phyloP scores from a whole-genome alignment of 139 green algal genomes.

The Chlamydomonas sp. region DNA sequence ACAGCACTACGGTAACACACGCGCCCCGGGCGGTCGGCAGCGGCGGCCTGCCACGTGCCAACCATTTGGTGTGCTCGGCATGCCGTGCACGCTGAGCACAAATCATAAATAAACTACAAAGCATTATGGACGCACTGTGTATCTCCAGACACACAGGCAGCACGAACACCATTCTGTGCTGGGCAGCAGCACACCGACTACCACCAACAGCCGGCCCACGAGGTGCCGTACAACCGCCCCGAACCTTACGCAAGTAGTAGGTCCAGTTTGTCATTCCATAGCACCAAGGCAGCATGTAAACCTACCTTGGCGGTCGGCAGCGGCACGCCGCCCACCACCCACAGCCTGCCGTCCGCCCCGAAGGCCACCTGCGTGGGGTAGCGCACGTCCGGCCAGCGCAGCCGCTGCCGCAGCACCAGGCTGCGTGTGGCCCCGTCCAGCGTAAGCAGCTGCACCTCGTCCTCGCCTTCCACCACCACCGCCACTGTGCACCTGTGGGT shows the following conservation, averaged over 20 bases:
- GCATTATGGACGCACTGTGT: too few species aligned
- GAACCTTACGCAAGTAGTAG: background rate
- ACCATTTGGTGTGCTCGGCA: too few species aligned
- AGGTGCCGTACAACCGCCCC: background rate
- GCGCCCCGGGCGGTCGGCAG: constrained; percentile 1
- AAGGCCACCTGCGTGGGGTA: constrained; percentile 64
- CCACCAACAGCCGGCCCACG: constrained; percentile 11
- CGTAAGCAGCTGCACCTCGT: constrained; percentile 54
- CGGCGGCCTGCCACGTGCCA: background rate
- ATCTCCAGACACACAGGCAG: background rate
- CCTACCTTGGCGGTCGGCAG: background rate
- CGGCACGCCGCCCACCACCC: constrained; percentile 55
- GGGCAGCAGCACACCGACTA: background rate
- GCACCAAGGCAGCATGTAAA: background rate
- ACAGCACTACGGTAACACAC: background rate
- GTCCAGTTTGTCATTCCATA: background rate
- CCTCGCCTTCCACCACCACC: constrained; percentile 55
- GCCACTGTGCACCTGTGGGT: constrained; percentile 25
- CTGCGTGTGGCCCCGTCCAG: constrained; percentile 12
- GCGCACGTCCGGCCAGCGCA: constrained; percentile 54
- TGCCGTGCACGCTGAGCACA: too few species aligned
- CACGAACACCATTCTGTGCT: background rate
- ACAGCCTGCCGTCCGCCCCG: constrained; percentile 56
- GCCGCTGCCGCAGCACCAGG: constrained; percentile 44
- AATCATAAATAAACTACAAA: too few species aligned